These are phyloP conservation scores for Pilasporangium apinafurcum DNA, from an alignment of 352 stramenopile genomes.

Conservation along the genomic window DNA sequence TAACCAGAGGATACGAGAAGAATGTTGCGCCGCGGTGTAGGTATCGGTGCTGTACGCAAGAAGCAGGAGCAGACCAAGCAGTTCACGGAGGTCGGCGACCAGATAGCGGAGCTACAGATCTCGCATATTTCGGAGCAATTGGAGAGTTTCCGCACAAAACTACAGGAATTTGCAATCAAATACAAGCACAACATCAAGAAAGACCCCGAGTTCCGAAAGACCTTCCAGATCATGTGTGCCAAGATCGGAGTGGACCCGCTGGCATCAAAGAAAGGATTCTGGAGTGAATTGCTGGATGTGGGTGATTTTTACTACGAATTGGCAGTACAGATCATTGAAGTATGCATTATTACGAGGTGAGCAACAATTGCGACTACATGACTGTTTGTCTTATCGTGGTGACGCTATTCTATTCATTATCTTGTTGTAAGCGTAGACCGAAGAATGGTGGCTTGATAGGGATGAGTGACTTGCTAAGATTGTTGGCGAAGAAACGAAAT, in stretches of 20 bases:
- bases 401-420: background rate
- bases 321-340: constrained; percentile 98
- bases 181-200: constrained; percentile 95
- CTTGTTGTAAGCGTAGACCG: constrained; percentile 20
- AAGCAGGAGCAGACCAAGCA: constrained; percentile 85
- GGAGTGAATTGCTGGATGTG: constrained; percentile 95
- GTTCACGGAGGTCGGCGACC: constrained; percentile 78
- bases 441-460: constrained; percentile 83
- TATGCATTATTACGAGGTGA: constrained; percentile 92
- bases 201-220: constrained; percentile 91
- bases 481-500: constrained; percentile 67
- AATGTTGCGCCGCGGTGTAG: constrained; percentile 67
- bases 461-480: constrained; percentile 69
- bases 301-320: constrained; percentile 99
- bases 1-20: constrained; percentile 2
- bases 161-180: constrained; percentile 91
- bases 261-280: constrained; percentile 97
- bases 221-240: constrained; percentile 95
- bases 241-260: constrained; percentile 97
- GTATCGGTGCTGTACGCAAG: constrained; percentile 83
- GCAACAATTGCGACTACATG: background rate
- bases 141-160: constrained; percentile 86
- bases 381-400: background rate
- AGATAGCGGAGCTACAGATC: constrained; percentile 78
- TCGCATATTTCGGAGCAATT: constrained; percentile 80